These are phyloP conservation scores for Thamnidium elegans DNA, from an alignment of 192 early-diverging fungal genomes.

Conservation along the genomic window DNA sequence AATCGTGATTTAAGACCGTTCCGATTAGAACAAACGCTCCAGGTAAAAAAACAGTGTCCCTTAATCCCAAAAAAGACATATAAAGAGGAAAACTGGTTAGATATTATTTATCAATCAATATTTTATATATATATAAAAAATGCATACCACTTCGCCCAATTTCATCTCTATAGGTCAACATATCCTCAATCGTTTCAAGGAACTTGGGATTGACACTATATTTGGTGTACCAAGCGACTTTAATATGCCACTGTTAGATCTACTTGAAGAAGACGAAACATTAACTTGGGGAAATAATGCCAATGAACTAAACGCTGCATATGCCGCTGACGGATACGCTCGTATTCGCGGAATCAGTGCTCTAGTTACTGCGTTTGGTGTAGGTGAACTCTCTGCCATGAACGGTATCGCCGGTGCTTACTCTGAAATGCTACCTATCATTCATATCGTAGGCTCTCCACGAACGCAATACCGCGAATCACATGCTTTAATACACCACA, in stretches of 20 bases:
- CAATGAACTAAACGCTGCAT: slow-evolving; percentile 34
- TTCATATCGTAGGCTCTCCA: slow-evolving; percentile 49
- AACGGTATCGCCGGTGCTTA: slow-evolving; percentile 44
- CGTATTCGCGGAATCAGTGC: slow-evolving; percentile 32
- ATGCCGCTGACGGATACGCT: slow-evolving; percentile 29
- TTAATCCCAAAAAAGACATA: no score
- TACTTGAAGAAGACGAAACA: slow-evolving; percentile 30
- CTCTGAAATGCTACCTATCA: slow-evolving; percentile 44
- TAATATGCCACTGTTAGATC: slow-evolving; percentile 29
- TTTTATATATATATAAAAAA: slow-evolving; percentile 2
- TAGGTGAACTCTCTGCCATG: slow-evolving; percentile 38
- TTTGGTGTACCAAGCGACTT: slow-evolving; percentile 46
- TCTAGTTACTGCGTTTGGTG: neutral
- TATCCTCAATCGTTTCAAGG: slow-evolving; percentile 36
- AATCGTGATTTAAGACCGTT: no score
- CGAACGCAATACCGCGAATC: slow-evolving; percentile 36
- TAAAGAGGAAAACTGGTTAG: no score
- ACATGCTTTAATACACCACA: slow-evolving; percentile 43
- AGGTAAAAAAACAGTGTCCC: no score
- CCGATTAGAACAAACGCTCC: no score
- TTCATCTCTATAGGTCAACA: slow-evolving; percentile 33
- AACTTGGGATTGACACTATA: slow-evolving; percentile 35
- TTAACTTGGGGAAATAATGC: slow-evolving; percentile 35
- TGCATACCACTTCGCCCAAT: neutral
- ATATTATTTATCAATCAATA: no score